phyloP scores from a whole-genome alignment of 768 basidiomycete genomes.

The Lentinus tigrinus region DNA sequence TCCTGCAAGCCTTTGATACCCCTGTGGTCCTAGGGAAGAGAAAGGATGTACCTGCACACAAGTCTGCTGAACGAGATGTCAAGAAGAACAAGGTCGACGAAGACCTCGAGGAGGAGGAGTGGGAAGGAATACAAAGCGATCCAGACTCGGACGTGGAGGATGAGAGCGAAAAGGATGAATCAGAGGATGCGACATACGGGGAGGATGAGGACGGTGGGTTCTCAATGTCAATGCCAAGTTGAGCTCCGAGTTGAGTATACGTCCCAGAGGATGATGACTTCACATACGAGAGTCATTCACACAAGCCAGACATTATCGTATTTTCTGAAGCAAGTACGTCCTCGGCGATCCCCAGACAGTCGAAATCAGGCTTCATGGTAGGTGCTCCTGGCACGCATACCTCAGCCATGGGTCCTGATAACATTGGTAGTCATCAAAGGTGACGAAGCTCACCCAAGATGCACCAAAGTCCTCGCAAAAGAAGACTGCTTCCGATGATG shows the following conservation, averaged over 20 bases:
- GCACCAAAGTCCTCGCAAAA: conserved; percentile 18
- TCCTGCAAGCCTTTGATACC: conserved; percentile 41
- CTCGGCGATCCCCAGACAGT: conserved; percentile 26
- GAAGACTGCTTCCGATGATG: conserved; percentile 35
- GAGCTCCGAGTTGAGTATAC: neutral
- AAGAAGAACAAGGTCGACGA: conserved; percentile 28
- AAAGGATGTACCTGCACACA: conserved; percentile 16
- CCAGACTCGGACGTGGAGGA: conserved; percentile 2
- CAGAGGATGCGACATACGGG: neutral
- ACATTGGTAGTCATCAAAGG: conserved; percentile 69
- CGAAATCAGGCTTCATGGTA: conserved; percentile 75
- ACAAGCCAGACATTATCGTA: conserved; percentile 49
- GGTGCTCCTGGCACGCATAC: conserved; percentile 21
- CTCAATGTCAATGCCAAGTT: neutral
- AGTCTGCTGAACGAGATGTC: neutral
- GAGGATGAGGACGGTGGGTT: neutral
- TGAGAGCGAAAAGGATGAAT: neutral
- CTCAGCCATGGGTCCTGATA: neutral
- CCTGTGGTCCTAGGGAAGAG: conserved; percentile 18
- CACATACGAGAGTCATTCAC: conserved; percentile 25
- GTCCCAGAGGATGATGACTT: conserved; percentile 40
- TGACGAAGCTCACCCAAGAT: conserved; percentile 54
- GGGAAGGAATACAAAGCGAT: conserved; percentile 36
- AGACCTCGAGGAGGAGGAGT: conserved; percentile 35
- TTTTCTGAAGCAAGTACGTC: conserved; percentile 45